Base-by-base conservation (phyloP, 768 basidiomycete genomes). In the Termitomyces sp. region DNA sequence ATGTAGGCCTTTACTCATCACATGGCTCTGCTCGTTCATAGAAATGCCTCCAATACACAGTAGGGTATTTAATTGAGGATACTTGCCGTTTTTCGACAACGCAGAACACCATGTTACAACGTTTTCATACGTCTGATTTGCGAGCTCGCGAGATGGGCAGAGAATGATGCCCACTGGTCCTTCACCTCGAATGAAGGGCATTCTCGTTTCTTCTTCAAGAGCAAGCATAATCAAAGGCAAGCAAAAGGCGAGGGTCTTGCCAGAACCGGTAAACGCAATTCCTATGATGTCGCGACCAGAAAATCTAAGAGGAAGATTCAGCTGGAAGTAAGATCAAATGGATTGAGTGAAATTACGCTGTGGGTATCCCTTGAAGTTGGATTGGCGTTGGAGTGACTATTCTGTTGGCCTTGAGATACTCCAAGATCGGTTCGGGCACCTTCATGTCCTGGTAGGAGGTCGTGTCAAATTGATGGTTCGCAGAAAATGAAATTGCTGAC, bases 221-320 rank as follows among this genome's bases (percentile, higher is more conserved):
- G 95, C 90, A 64, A 91, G 79, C 97, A 99, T 98, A 64, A 98
- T 95, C 26, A 98, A 79, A 2, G 97, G 97, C n/a, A 99, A 78
- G 63, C 94, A 96, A 75, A 99, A 99, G 0, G 95, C 89, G n/a
- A 99, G 84, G 0, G 97, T 99, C 75, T 99, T 99, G 16, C 97
- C 97, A 0, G 96, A 98, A 39, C 97, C 97, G 26, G 97, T 99
- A 75, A 98, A 98, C 4, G 97, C 97, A 62, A 99, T 98, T 20
- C 97, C 97, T 62, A 98, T 99, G 76, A 98, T 89, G 71, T 99
- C 97, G 61, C 97, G 86, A 39, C 97, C 97, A 51, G 94, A 77
- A 71, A 98, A 98, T 34, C 94, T 95, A 68, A 22, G 20, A 30
- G 39, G 34, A 58, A 57, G 26, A 66, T 66, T 52, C 58, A 67